A percentile compares a stretch with the other conserved stretches of the same genome.
phyloP scores from a whole-genome alignment of 2,329 filamentous ascomycete genomes.

The Sporothrix globosa region DNA sequence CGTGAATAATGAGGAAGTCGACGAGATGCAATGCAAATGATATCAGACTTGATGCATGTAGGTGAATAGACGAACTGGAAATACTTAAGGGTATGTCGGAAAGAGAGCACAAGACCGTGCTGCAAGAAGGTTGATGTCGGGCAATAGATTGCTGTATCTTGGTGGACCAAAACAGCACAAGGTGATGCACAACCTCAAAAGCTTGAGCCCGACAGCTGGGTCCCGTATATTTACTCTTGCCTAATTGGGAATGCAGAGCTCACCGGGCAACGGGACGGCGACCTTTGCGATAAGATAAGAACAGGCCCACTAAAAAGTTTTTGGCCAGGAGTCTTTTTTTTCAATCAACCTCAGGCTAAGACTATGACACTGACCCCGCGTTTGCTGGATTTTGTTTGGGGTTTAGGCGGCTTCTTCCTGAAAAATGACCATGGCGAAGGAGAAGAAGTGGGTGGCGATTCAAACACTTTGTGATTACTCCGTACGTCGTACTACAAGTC shows the following conservation, averaged over 20 bases:
- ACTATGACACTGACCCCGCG: conserved; percentile 17
- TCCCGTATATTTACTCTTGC: conserved; percentile 35
- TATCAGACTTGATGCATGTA: not conserved
- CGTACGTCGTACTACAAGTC: too few relatives aligned
- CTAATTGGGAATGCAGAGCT: conserved; percentile 31
- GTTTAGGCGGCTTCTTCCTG: conserved; percentile 5
- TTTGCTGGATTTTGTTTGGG: conserved; percentile 10
- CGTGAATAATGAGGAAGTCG: not conserved
- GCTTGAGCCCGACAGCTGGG: conserved; percentile 5
- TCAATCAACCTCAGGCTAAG: not conserved
- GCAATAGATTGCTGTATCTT: conserved; percentile 1
- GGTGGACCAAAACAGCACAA: conserved; percentile 26
- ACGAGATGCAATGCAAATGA: not conserved
- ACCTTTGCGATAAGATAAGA: conserved; percentile 33
- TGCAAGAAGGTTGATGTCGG: conserved; percentile 13
- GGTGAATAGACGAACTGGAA: not conserved
- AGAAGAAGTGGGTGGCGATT: not conserved
- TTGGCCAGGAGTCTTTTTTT: conserved; percentile 21
- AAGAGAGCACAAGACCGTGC: not conserved
- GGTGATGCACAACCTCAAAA: conserved; percentile 14
- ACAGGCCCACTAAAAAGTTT: conserved; percentile 31
- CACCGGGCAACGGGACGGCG: conserved; percentile 33
- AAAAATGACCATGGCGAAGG: not conserved
- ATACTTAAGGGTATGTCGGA: not conserved
- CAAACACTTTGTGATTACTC: too few relatives aligned